phyloP scores from a whole-genome alignment of 176 grass and related monocot species.

The Oryza longistaminata region DNA sequence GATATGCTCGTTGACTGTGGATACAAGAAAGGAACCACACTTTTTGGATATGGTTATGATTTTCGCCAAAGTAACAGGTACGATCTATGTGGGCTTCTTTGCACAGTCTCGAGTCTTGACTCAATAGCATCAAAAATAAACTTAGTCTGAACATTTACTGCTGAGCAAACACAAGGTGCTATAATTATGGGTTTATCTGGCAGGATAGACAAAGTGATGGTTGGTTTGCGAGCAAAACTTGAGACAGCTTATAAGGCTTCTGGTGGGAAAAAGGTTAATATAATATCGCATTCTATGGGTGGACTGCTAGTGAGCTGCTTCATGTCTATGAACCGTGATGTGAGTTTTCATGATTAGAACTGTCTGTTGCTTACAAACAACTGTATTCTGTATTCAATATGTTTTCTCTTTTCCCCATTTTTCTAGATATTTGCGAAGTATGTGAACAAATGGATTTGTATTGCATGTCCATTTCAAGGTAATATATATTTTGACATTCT shows the following conservation, averaged over 20 bases:
- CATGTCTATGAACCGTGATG: slow-evolving; percentile 85
- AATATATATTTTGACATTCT: slow-evolving; percentile 25
- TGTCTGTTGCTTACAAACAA: background rate
- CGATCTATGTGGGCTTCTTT: background rate
- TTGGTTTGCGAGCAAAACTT: slow-evolving; percentile 80
- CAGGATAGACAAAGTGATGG: slow-evolving; percentile 84
- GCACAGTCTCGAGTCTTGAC: background rate
- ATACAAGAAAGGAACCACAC: slow-evolving; percentile 80
- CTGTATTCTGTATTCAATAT: slow-evolving; percentile 3
- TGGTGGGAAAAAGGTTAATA: slow-evolving; percentile 77
- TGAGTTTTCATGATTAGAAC: slow-evolving; percentile 46
- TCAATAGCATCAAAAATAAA: slow-evolving; percentile 4
- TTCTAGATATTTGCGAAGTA: slow-evolving; percentile 77
- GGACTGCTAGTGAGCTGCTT: slow-evolving; percentile 89
- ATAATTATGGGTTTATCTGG: slow-evolving; percentile 46
- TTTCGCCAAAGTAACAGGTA: slow-evolving; percentile 95
- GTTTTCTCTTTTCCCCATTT: background rate
- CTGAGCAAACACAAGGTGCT: slow-evolving; percentile 19
- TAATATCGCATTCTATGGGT: slow-evolving; percentile 98
- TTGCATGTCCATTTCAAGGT: slow-evolving; percentile 99
- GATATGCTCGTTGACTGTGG: slow-evolving; percentile 88
- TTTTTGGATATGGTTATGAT: slow-evolving; percentile 97
- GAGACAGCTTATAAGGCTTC: slow-evolving; percentile 90
- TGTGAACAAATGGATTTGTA: slow-evolving; percentile 95
- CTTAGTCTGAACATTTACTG: background rate